These are phyloP conservation scores for Trichosporon sp. DNA, from an alignment of 1,284 basidiomycete genomes.

Conservation along the genomic window DNA sequence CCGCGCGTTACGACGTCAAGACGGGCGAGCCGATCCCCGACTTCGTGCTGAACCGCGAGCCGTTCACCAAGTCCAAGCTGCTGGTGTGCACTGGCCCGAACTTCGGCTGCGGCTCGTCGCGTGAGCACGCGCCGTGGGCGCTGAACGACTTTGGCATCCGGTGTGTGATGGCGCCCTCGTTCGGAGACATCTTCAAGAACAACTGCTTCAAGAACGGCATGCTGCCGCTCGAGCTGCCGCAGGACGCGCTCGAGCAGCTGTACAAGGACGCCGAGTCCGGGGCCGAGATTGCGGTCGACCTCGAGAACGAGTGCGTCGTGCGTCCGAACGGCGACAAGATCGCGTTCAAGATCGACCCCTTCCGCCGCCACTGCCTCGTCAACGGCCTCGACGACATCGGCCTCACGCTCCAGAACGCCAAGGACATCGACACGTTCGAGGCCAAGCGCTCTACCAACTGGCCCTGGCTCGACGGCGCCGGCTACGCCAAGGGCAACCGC, in stretches of 20 bases:
- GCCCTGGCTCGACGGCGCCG: constrained; percentile 93
- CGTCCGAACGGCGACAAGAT: constrained; percentile 71
- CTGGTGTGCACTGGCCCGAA: constrained; percentile 85
- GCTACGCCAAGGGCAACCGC: constrained; percentile 64
- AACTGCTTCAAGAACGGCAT: constrained; percentile 92
- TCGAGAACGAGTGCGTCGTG: constrained; percentile 79
- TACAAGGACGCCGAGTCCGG: constrained; percentile 76
- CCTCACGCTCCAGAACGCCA: constrained; percentile 74
- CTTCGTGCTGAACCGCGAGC: constrained; percentile 82
- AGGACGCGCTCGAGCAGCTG: constrained; percentile 68
- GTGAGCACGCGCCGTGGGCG: constrained; percentile 95
- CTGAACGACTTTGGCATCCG: constrained; percentile 93
- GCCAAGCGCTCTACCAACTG: constrained; percentile 65
- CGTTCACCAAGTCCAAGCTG: constrained; percentile 74
- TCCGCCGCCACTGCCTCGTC: constrained; percentile 84
- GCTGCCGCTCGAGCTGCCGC: constrained; percentile 76
- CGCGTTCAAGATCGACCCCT: constrained; percentile 73
- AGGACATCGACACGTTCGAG: constrained; percentile 71
- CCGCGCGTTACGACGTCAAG: constrained; percentile 71
- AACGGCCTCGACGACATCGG: constrained; percentile 93
- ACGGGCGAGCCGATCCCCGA: constrained; percentile 72
- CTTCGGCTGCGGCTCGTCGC: constrained; percentile 91
- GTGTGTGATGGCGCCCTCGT: constrained; percentile 86
- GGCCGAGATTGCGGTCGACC: constrained; percentile 78
- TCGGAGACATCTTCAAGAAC: constrained; percentile 82